Base-by-base conservation (phyloP, 768 basidiomycete genomes). In the Auriscalpium microsporum region DNA sequence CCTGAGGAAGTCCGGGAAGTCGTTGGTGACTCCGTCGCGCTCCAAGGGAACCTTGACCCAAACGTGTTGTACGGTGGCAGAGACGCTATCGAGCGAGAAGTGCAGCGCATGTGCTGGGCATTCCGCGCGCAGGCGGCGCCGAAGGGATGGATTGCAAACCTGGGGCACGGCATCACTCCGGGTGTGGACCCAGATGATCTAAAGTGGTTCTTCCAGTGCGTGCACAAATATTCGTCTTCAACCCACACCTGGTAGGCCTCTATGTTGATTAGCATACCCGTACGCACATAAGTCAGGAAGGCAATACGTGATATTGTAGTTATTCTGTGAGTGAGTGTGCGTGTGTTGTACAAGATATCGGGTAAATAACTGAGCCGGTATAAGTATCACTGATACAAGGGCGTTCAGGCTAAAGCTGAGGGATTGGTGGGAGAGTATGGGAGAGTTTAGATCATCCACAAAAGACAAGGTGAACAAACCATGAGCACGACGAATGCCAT, bases 121-220 rank as follows among this genome's bases (percentile, higher is more conserved):
- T 98, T 97, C 73, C 51, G 56, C 45, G 80, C 82, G 10, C 75
- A 74, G 8, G 77, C 74, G 50, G 67, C 68, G 51, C 64, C 73
- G 17, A 78, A 77, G 42, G 88, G 83, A n/a, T 98, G 94, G 93
- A 97, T 98, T 64, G 89, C 90, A 9, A 98, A 98, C 71, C 73
- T 99, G 19, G 96, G 96, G 0, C 96, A 98, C 67, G 96, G 96
- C 6, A 94, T 99, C 63, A 96, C 94, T 4, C 96, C 96, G 10
- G 88, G 84, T 23, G 94, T 98, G 13, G 84, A 96, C 68, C 93
- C 95, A 19, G 94, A 97, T 54, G 91, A 96, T 68, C 74, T 96
- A 68, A 75, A 78, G 54, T 95, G 84, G 82, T 96, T 95, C 76
- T 81, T 95, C 58, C 80, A 95, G 69, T 94, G 92, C 65, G 78